These are phyloP conservation scores for Clarireedia monteithiana DNA, from an alignment of 2,329 filamentous ascomycete species.

Conservation along the genomic window DNA sequence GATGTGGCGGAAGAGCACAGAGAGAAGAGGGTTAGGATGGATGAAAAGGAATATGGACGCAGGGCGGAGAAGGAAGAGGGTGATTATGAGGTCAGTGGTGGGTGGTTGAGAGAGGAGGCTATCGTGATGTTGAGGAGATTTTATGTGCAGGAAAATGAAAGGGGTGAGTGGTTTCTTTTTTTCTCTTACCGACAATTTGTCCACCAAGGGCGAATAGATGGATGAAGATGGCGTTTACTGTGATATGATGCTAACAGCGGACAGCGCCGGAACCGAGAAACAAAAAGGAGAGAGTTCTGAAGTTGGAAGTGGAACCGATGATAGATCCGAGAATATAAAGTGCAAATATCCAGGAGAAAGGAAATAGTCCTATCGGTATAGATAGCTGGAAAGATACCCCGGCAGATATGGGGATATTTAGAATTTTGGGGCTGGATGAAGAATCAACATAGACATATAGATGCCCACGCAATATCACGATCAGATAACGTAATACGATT, in stretches of 20 bases:
- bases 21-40: slow-evolving; percentile 1
- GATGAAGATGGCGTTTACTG: not conserved
- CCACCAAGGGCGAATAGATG: too few relatives aligned
- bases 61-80: slow-evolving; percentile 53
- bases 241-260: slow-evolving; percentile 7
- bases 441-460: not conserved
- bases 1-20: slow-evolving; percentile 50
- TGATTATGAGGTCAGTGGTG: slow-evolving; percentile 76
- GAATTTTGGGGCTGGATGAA: not conserved
- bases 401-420: not conserved
- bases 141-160: slow-evolving; percentile 95
- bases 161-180: slow-evolving; percentile 49
- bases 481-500: not conserved
- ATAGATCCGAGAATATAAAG: slow-evolving; percentile 9
- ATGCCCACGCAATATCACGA: too few relatives aligned
- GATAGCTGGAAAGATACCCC: not conserved
- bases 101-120: slow-evolving; percentile 74
- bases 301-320: slow-evolving; percentile 27
- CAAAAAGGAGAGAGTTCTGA: slow-evolving; percentile 28
- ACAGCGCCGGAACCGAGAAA: slow-evolving; percentile 28
- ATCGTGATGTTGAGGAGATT: slow-evolving; percentile 89
- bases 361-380: not conserved
- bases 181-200: not conserved
- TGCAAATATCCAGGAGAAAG: not conserved
- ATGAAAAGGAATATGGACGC: slow-evolving; percentile 33